A percentile compares a stretch with the other conserved stretches of the same genome.
Evolutionary conservation across 2,329 filamentous ascomycete genomes (phyloP).

Genomic region (Tetracladium maxilliforme): DNA sequence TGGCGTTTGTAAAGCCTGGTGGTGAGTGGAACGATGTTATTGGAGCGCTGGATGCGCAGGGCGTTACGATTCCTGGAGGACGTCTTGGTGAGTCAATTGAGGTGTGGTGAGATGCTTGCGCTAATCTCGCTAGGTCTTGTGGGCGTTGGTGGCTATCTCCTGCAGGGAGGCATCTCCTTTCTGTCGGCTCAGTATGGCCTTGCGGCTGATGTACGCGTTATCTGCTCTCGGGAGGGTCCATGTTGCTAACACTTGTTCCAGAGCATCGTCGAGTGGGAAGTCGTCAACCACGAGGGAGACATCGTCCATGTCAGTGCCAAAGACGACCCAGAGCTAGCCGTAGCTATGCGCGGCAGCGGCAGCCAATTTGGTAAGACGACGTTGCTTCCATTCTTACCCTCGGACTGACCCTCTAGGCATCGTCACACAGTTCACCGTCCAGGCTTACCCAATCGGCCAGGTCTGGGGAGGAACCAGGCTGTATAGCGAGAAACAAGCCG

Average conservation of each 20-base stretch:
- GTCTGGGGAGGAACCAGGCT: constrained; percentile 21
- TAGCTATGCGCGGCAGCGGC: constrained; percentile 14
- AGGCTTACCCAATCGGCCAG: constrained; percentile 15
- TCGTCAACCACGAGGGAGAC: background rate
- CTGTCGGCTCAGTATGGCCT: no score
- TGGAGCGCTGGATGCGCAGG: constrained; percentile 14
- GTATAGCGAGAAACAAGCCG: constrained; percentile 13
- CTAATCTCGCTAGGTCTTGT: no score
- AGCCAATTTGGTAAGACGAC: constrained; percentile 12
- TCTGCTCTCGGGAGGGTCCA: no score
- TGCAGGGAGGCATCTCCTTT: no score
- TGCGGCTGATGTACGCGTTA: no score
- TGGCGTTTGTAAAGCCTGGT: constrained; percentile 21
- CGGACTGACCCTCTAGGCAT: constrained; percentile 11
- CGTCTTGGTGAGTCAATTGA: no score
- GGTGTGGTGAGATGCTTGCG: no score
- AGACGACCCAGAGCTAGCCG: constrained; percentile 9
- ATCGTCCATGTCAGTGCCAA: constrained; percentile 12
- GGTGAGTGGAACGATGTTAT: constrained; percentile 23
- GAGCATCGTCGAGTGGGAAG: constrained; percentile 7
- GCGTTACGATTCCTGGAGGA: no score
- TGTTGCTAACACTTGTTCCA: no score
- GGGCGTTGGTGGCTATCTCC: no score
- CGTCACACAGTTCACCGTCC: constrained; percentile 16
- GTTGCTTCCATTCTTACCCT: background rate